Evolutionary conservation across 305 asterid genomes (phyloP).

Genomic region (Ilex paraguariensis): DNA sequence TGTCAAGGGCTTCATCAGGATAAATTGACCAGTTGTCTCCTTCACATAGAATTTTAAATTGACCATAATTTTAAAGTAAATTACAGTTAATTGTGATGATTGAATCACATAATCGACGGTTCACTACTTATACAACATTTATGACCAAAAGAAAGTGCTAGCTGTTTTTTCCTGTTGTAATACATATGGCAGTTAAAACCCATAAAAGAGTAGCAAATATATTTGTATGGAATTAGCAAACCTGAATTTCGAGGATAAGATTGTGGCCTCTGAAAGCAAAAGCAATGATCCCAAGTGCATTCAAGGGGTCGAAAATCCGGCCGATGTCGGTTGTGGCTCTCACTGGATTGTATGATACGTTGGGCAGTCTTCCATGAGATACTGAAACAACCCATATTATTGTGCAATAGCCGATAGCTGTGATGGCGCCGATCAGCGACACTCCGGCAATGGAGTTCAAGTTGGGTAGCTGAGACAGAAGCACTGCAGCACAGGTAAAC

Average conservation of each 20-base stretch:
- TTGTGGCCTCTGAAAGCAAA: slow-evolving; percentile 92
- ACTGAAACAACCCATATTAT: slow-evolving; percentile 72
- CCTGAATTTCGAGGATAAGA: slow-evolving; percentile 91
- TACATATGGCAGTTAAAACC: no score
- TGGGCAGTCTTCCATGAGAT: slow-evolving; percentile 49
- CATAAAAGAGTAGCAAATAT: no score
- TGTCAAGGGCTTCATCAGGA: no score
- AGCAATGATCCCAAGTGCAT: slow-evolving; percentile 85
- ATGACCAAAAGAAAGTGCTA: no score
- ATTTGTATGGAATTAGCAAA: no score
- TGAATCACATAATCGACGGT: no score
- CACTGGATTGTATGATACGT: slow-evolving; percentile 57
- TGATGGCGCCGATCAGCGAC: slow-evolving; percentile 66
- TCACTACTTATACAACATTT: no score
- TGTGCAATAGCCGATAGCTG: slow-evolving; percentile 86
- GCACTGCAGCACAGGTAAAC: slow-evolving; percentile 67
- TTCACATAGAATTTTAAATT: no score
- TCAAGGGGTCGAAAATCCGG: slow-evolving; percentile 51
- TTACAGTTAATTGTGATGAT: no score
- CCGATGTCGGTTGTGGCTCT: slow-evolving; percentile 23
- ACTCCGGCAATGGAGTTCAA: slow-evolving; percentile 91
- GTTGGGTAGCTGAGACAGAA: slow-evolving; percentile 83
- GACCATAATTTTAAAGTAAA: no score
- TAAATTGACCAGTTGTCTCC: no score
- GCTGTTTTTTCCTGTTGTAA: no score